Evolutionary conservation across 1,284 basidiomycete species (phyloP).

Genomic region (Hymenochaete sp.): DNA sequence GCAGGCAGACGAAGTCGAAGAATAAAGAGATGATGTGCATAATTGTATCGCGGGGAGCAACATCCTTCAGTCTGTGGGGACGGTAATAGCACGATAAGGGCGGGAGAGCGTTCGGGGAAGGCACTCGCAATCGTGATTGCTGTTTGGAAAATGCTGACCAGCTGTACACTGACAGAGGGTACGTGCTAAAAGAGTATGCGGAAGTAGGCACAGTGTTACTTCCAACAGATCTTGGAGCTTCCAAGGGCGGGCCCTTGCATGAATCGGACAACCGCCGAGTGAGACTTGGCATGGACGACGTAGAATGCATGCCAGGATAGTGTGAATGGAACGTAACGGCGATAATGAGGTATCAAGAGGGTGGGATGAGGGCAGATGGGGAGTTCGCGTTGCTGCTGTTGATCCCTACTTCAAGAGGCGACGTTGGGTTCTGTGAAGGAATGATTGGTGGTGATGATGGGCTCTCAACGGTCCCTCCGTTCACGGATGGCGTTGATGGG

Average conservation of each 20-base stretch:
- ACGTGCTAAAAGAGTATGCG: conserved; percentile 49
- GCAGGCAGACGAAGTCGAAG: conserved; percentile 83
- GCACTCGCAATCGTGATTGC: conserved; percentile 41
- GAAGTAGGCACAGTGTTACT: conserved; percentile 27
- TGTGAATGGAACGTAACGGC: conserved; percentile 56
- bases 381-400: conserved; percentile 28
- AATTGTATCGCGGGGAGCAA: conserved; percentile 69
- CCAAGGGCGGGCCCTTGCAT: conserved; percentile 5
- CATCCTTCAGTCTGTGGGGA: conserved; percentile 61
- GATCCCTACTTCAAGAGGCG: conserved; percentile 43
- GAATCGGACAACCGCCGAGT: conserved; percentile 27
- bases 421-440: conserved; percentile 35
- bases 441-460: conserved; percentile 40
- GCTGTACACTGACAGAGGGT: conserved; percentile 57
- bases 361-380: conserved; percentile 39
- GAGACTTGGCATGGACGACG: conserved; percentile 33
- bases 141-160: conserved; percentile 56
- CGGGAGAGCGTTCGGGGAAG: conserved; percentile 48
- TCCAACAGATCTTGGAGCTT: neutral
- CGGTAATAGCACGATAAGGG: conserved; percentile 63
- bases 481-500: conserved; percentile 38
- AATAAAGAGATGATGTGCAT: conserved; percentile 74
- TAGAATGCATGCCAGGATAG: conserved; percentile 32
- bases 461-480: conserved; percentile 35
- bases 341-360: conserved; percentile 62